Evolutionary conservation across 2,329 filamentous ascomycete genomes (phyloP).

Genomic region (Aspergillus hortae): DNA sequence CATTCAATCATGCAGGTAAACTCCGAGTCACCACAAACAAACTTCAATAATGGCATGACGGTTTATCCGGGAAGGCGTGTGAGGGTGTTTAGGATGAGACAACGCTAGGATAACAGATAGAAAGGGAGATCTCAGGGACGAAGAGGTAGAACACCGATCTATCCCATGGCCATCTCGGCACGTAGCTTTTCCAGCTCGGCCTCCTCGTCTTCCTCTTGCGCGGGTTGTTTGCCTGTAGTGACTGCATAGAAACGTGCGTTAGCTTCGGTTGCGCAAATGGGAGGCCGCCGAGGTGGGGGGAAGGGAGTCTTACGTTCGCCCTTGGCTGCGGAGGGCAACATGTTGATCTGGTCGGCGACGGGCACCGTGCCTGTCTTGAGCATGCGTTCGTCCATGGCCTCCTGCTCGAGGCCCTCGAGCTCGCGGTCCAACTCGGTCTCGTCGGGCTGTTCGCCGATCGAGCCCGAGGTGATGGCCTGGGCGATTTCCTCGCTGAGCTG

Average conservation of each 20-base stretch:
- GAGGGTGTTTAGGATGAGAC: background rate
- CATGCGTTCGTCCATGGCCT: slow-evolving; percentile 91
- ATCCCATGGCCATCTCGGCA: slow-evolving; percentile 93
- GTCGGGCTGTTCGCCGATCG: slow-evolving; percentile 68
- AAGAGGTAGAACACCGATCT: background rate
- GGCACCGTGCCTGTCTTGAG: slow-evolving; percentile 82
- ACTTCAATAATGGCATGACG: slow-evolving; percentile 8
- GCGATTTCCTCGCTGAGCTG: slow-evolving; percentile 90
- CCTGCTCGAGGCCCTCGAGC: slow-evolving; percentile 82
- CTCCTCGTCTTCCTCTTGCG: slow-evolving; percentile 89
- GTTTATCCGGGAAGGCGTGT: background rate
- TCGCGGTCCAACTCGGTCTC: slow-evolving; percentile 84
- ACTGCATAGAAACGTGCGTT: slow-evolving; percentile 23
- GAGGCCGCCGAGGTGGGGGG: background rate
- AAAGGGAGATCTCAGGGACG: background rate
- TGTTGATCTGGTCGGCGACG: slow-evolving; percentile 71
- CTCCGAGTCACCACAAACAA: slow-evolving; percentile 2
- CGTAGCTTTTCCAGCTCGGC: slow-evolving; percentile 89
- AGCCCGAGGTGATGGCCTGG: slow-evolving; percentile 72
- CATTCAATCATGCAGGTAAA: slow-evolving; percentile 7
- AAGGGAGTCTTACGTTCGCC: slow-evolving; percentile 64
- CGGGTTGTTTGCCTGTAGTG: slow-evolving; percentile 46
- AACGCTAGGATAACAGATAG: background rate
- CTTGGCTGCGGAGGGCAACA: slow-evolving; percentile 70
- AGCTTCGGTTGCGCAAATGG: background rate